These are phyloP conservation scores for Pestalotiopsis sp. DNA, from an alignment of 2,329 filamentous ascomycete species.

Conservation along the genomic window DNA sequence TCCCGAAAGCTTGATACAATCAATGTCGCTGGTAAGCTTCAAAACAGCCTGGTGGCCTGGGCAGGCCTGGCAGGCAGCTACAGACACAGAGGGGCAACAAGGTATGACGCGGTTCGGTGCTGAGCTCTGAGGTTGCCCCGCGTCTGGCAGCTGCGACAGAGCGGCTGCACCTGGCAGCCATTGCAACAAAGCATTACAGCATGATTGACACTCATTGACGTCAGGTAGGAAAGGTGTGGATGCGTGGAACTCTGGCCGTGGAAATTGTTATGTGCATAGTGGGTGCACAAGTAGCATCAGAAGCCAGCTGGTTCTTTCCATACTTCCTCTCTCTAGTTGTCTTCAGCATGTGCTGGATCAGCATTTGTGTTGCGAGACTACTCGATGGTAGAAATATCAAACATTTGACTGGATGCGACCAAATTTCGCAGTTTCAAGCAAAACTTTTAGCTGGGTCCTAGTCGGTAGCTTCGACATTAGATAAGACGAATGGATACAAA, in stretches of 20 bases:
- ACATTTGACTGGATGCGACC: neutral
- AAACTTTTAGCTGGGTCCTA: neutral
- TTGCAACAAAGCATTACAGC: neutral
- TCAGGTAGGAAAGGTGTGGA: neutral
- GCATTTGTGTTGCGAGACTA: too few relatives aligned
- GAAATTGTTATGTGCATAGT: neutral
- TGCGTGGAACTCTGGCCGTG: neutral
- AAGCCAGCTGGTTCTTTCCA: too few relatives aligned
- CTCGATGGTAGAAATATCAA: neutral
- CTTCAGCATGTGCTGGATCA: too few relatives aligned
- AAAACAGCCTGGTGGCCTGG: neutral
- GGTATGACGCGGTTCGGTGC: neutral
- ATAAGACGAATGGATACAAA: neutral
- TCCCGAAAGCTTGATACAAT: too few relatives aligned
- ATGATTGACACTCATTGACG: neutral
- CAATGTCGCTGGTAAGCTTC: too few relatives aligned
- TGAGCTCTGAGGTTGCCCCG: neutral
- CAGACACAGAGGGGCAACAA: neutral
- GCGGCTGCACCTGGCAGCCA: too few relatives aligned
- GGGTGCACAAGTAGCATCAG: too few relatives aligned
- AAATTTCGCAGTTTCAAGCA: neutral
- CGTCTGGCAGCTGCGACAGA: neutral
- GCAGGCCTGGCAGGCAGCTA: neutral
- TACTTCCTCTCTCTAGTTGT: too few relatives aligned
- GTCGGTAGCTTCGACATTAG: neutral